Conservation (phyloP, 345 rosid genomes). For the Populus davidiana region DNA sequence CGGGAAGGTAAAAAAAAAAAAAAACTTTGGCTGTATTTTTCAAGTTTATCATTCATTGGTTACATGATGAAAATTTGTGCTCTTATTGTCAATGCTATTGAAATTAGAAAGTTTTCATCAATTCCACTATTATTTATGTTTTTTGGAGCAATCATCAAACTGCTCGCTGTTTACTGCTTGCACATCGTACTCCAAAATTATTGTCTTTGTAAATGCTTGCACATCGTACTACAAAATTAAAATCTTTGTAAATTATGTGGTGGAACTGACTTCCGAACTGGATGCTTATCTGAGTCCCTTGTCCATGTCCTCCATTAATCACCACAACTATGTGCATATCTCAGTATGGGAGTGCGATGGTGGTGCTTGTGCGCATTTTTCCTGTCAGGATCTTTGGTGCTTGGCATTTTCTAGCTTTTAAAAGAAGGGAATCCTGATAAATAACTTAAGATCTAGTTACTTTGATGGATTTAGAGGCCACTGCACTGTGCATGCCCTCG, state of each 20-base stretch:
- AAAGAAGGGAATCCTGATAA: not conserved
- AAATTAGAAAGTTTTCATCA: not conserved
- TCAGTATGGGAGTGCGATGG: not conserved
- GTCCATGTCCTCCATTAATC: not conserved
- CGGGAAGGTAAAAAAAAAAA: conserved; percentile 71
- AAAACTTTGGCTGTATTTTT: not conserved
- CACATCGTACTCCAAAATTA: not conserved
- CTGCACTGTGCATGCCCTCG: not conserved
- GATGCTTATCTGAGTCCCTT: not conserved
- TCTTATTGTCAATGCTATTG: not conserved
- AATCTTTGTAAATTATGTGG: not conserved
- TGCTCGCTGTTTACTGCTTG: not conserved
- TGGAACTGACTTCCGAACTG: not conserved
- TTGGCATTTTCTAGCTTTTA: not conserved
- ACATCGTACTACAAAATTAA: not conserved
- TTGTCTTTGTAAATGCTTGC: not conserved
- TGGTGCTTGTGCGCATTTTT: not conserved
- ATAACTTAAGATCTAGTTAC: not conserved
- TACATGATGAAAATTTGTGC: not conserved
- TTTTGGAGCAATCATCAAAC: not conserved
- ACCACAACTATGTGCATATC: not conserved
- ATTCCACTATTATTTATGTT: not conserved
- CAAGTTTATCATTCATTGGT: not conserved
- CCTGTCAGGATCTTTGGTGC: not conserved
- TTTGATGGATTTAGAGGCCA: not conserved